Evolutionary conservation across 148 eudicot genomes (phyloP).

Genomic region (Arctostaphylos glauca): DNA sequence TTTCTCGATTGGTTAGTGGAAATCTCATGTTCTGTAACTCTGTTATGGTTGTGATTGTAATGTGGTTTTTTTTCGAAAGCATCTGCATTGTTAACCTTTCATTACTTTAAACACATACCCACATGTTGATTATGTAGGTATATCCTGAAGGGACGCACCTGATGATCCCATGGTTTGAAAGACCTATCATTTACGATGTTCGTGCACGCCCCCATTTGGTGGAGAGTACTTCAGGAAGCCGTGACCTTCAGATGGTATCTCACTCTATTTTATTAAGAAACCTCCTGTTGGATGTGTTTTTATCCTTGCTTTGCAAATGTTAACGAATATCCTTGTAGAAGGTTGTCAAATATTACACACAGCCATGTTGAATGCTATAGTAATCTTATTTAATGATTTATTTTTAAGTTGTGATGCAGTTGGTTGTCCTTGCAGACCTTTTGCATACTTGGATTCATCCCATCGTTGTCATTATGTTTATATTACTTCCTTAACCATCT

Average conservation of each 20-base stretch:
- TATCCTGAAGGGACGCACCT: constrained; percentile 97
- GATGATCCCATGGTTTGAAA: constrained; percentile 91
- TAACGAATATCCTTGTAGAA: background rate
- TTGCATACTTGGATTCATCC: background rate
- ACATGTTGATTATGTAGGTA: constrained; percentile 42
- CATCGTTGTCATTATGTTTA: background rate
- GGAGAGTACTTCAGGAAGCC: constrained; percentile 95
- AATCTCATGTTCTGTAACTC: background rate
- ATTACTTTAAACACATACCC: background rate
- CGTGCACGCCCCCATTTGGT: constrained; percentile 93
- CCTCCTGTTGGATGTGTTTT: background rate
- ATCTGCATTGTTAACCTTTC: background rate
- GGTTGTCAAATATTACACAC: background rate
- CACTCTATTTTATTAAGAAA: background rate
- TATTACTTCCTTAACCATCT: background rate
- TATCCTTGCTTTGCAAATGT: background rate
- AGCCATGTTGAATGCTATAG: background rate
- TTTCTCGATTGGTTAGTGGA: background rate
- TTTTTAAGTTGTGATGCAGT: background rate
- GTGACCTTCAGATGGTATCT: constrained; percentile 94
- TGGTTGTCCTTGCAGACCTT: background rate
- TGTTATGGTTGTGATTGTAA: background rate
- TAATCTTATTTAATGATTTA: background rate
- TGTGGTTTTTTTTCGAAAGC: background rate
- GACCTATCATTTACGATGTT: constrained; percentile 89